phyloP scores from a whole-genome alignment of 306 rosid genomes.

The Cicer chorassanicum region DNA sequence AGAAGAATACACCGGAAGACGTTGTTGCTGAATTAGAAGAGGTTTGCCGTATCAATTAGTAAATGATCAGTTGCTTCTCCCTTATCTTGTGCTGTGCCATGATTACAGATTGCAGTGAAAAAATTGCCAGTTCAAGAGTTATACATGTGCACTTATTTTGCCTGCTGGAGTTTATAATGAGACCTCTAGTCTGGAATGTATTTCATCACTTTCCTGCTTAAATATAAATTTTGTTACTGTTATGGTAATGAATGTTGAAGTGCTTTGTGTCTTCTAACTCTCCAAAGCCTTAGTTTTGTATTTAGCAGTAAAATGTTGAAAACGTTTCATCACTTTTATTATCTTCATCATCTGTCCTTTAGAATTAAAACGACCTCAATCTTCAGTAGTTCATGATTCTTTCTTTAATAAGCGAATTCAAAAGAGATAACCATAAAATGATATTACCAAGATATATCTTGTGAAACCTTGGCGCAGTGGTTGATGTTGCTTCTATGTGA shows the following conservation, averaged over 20 bases:
- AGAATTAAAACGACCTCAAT: background rate
- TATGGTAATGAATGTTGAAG: conserved; percentile 24
- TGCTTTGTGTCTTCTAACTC: background rate
- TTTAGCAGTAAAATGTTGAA: background rate
- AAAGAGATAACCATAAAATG: conserved; percentile 28
- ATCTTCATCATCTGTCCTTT: conserved; percentile 18
- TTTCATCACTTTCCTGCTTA: conserved; percentile 26
- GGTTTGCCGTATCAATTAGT: conserved; percentile 61
- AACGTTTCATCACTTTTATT: conserved; percentile 12
- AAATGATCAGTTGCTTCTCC: conserved; percentile 37
- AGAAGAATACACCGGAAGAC: conserved; percentile 88
- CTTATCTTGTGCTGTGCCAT: conserved; percentile 2
- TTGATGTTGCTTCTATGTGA: background rate
- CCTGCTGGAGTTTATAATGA: conserved; percentile 25
- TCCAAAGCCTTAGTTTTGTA: conserved; percentile 13
- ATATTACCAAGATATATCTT: conserved; percentile 11
- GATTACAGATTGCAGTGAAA: conserved; percentile 28
- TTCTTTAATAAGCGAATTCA: conserved; percentile 2
- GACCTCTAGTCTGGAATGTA: conserved; percentile 30
- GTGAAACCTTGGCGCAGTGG: conserved; percentile 21
- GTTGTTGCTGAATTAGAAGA: conserved; percentile 87
- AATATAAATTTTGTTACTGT: background rate
- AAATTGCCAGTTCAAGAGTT: background rate
- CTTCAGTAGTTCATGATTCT: conserved; percentile 5
- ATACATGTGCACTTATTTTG: conserved; percentile 20